Conservation (phyloP, 2,329 filamentous ascomycete species). For the Elsinoe perseae region DNA sequence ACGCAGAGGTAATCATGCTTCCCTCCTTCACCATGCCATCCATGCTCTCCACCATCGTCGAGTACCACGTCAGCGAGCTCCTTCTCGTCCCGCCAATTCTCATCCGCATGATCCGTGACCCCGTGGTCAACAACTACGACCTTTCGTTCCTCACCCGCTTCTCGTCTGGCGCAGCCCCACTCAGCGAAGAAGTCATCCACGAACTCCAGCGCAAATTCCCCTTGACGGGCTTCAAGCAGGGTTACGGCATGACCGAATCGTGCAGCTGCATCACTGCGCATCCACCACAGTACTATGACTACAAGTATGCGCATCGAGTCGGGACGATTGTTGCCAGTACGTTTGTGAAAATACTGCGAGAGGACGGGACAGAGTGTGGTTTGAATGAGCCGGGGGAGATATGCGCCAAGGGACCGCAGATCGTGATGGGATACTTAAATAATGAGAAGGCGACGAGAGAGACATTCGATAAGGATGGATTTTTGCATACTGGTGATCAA, state of each 20-base stretch:
- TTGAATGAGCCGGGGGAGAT: slow-evolving; percentile 47
- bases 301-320: slow-evolving; percentile 50
- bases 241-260: slow-evolving; percentile 62
- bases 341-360: slow-evolving; percentile 52
- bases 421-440: slow-evolving; percentile 33
- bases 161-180: slow-evolving; percentile 53
- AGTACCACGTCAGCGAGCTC: slow-evolving; percentile 49
- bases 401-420: slow-evolving; percentile 30
- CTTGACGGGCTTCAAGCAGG: slow-evolving; percentile 54
- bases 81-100: slow-evolving; percentile 55
- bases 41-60: slow-evolving; percentile 47
- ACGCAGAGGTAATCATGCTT: slow-evolving; percentile 60
- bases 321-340: slow-evolving; percentile 53
- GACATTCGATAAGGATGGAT: slow-evolving; percentile 43
- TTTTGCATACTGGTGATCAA: slow-evolving; percentile 52
- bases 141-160: slow-evolving; percentile 49
- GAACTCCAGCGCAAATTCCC: slow-evolving; percentile 51
- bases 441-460: slow-evolving; percentile 31
- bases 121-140: slow-evolving; percentile 49
- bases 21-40: slow-evolving; percentile 54
- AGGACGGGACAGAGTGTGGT: slow-evolving; percentile 47
- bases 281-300: slow-evolving; percentile 48
- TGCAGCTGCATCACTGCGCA: slow-evolving; percentile 57
- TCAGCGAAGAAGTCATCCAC: slow-evolving; percentile 50
- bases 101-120: slow-evolving; percentile 53